These are phyloP conservation scores for Parathielavia hyrcaniae DNA, from an alignment of 495 filamentous ascomycete genomes.

Conservation along the genomic window DNA sequence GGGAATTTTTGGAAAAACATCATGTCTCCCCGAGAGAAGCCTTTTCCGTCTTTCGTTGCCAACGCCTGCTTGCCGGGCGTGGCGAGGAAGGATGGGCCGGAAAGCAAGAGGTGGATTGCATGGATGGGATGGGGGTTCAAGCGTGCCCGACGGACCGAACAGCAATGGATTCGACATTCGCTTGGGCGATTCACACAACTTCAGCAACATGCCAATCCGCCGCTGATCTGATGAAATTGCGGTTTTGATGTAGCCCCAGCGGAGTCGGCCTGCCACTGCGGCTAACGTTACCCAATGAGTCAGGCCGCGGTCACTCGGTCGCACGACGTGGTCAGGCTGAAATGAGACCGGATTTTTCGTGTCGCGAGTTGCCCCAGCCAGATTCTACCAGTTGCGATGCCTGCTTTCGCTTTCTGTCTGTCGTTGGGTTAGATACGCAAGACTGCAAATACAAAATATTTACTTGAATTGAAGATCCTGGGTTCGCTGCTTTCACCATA, in stretches of 20 bases:
- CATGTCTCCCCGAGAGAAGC: slow-evolving; percentile 10
- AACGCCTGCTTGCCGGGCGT: slow-evolving; percentile 25
- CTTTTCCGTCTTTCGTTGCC: slow-evolving; percentile 28
- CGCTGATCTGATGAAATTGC: background rate
- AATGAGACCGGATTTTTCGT: background rate
- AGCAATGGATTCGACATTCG: background rate
- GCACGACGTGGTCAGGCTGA: slow-evolving; percentile 11
- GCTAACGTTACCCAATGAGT: slow-evolving; percentile 7
- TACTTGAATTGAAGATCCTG: too few species aligned
- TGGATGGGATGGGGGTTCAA: background rate
- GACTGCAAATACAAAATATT: too few species aligned
- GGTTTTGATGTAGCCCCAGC: slow-evolving; percentile 1
- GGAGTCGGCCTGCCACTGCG: background rate
- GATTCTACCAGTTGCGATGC: background rate
- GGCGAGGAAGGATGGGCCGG: slow-evolving; percentile 27
- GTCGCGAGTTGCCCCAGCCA: too few species aligned
- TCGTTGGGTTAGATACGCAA: too few species aligned
- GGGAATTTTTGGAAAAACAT: slow-evolving; percentile 33
- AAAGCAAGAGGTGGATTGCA: background rate
- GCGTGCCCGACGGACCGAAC: background rate
- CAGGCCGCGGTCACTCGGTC: slow-evolving; percentile 5
- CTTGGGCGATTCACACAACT: background rate
- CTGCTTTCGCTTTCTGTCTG: too few species aligned
- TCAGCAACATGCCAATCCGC: background rate
- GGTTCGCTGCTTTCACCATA: too few species aligned